Conservation (phyloP, 805 yeast species). For the Blastobotrys americana region DNA sequence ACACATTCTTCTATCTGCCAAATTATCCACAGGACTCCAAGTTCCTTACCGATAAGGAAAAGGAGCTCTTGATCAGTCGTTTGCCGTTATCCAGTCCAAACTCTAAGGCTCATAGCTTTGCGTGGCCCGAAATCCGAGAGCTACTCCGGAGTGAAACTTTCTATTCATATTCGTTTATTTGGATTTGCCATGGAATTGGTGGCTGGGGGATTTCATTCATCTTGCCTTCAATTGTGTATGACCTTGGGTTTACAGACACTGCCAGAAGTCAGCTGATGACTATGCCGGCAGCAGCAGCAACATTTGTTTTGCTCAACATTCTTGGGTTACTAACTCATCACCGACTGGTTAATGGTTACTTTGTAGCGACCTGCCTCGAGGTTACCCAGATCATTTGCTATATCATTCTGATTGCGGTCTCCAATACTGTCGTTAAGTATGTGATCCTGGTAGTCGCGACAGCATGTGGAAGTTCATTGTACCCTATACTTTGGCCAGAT, state of each 20-base stretch:
- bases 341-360: constrained; percentile 1
- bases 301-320: constrained; percentile 4
- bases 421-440: constrained; percentile 7
- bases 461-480: constrained; percentile 2
- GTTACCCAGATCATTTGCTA: constrained; percentile 1
- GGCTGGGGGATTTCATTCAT: not conserved
- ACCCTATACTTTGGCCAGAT: constrained; percentile 9
- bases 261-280: constrained; percentile 1
- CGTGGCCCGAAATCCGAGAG: not conserved
- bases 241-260: not conserved
- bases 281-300: constrained; percentile 5
- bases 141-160: not conserved
- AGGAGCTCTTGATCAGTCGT: not conserved
- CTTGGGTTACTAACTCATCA: constrained; percentile 5
- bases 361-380: constrained; percentile 2
- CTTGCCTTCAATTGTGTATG: not conserved
- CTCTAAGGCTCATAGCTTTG: not conserved
- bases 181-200: not conserved
- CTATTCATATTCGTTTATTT: not conserved
- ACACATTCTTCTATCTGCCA: not conserved
- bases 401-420: constrained; percentile 2
- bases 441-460: constrained; percentile 7
- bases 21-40: not conserved
- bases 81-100: not conserved
- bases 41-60: not conserved